phyloP scores from a whole-genome alignment of 164 flowering plant genomes.

The Santalum album region DNA sequence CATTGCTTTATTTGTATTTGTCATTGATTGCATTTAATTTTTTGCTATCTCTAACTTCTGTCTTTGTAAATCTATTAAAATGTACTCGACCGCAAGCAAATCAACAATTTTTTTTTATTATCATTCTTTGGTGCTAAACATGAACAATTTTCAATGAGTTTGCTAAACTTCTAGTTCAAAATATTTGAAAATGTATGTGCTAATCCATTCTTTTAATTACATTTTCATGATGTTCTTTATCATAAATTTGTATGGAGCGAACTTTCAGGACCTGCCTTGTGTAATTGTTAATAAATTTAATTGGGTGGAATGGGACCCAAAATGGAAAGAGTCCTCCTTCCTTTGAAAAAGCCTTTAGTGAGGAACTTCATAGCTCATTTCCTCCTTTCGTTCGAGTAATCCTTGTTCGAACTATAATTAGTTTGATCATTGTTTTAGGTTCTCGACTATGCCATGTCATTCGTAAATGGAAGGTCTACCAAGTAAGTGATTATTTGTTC shows the following conservation, averaged over 20 bases:
- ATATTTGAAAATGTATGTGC: not conserved
- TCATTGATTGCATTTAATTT: too few relatives aligned
- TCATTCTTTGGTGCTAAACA: constrained; percentile 45
- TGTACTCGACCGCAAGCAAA: not conserved
- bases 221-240: too few relatives aligned
- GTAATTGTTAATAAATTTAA: constrained; percentile 45
- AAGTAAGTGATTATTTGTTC: constrained; percentile 40
- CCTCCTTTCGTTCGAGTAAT: too few relatives aligned
- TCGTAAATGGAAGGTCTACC: constrained; percentile 47
- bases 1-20: too few relatives aligned
- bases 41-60: not conserved
- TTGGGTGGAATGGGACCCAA: constrained; percentile 47
- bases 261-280: constrained; percentile 69
- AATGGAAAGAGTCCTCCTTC: constrained; percentile 29
- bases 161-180: constrained; percentile 27
- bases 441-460: constrained; percentile 78
- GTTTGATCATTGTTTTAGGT: constrained; percentile 26
- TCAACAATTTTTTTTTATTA: constrained; percentile 60
- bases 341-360: constrained; percentile 76
- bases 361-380: too few relatives aligned
- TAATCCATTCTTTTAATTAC: too few relatives aligned
- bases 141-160: constrained; percentile 62
- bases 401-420: not conserved
- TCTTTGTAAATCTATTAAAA: constrained; percentile 26
- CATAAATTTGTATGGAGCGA: constrained; percentile 65